These are phyloP conservation scores for Apostasia ramifera DNA, from an alignment of 106 monocot genomes.

Conservation along the genomic window DNA sequence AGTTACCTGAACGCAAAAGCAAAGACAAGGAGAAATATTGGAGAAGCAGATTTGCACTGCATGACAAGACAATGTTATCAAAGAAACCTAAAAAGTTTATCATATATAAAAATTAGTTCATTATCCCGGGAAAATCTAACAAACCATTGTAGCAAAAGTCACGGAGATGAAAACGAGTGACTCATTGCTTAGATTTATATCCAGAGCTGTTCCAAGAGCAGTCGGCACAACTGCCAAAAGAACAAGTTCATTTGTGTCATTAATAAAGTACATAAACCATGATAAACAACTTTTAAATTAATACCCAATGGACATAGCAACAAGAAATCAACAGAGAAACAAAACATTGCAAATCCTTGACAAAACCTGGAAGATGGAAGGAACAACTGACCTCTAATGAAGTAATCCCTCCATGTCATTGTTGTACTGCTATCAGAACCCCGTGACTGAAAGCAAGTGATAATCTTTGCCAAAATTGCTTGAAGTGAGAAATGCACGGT, in stretches of 20 bases:
- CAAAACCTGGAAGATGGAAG: background rate
- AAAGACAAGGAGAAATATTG: constrained; percentile 91
- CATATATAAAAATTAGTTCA: background rate
- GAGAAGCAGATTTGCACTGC: constrained; percentile 97
- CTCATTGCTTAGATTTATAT: constrained; percentile 91
- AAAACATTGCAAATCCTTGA: background rate
- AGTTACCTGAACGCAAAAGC: constrained; percentile 94
- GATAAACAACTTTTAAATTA: too few species aligned
- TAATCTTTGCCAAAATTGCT: constrained; percentile 60
- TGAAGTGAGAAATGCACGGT: constrained; percentile 86
- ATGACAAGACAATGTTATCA: constrained; percentile 11
- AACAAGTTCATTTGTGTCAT: constrained; percentile 8
- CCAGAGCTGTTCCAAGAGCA: constrained; percentile 71
- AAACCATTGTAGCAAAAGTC: constrained; percentile 96
- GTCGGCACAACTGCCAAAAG: constrained; percentile 77
- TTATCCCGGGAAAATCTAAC: background rate
- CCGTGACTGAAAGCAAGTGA: constrained; percentile 36
- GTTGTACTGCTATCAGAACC: constrained; percentile 10
- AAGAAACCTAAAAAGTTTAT: background rate
- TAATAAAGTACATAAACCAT: background rate
- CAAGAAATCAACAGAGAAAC: background rate
- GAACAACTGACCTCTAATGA: constrained; percentile 45
- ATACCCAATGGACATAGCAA: too few species aligned
- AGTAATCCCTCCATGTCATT: constrained; percentile 94
- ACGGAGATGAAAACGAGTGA: constrained; percentile 94